These are phyloP conservation scores for Fusarium sp. DNA, from an alignment of 2,329 filamentous ascomycete genomes.

Conservation along the genomic window DNA sequence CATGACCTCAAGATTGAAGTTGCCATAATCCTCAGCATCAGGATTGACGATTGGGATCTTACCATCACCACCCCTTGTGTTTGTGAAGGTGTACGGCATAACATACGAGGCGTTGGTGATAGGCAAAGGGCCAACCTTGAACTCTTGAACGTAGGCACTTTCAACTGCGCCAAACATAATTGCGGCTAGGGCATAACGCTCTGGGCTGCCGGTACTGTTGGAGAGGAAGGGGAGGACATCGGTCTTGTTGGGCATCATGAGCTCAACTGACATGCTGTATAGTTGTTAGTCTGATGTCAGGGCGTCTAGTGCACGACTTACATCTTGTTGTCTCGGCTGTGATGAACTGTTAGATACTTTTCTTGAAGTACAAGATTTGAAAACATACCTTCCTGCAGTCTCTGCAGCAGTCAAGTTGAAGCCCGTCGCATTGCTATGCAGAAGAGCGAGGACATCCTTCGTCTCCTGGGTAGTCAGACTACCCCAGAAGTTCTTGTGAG, in stretches of 20 bases:
- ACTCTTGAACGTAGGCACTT: neutral
- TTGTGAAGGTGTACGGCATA: neutral
- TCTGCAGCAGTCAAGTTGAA: neutral
- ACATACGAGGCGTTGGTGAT: neutral
- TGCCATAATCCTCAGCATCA: neutral
- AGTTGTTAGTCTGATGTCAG: rapidly evolving
- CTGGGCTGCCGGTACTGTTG: neutral
- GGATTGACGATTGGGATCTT: neutral
- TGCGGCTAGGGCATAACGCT: neutral
- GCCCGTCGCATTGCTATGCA: neutral
- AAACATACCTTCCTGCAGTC: neutral
- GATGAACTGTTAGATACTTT: neutral
- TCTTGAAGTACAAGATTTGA: too few relatives aligned
- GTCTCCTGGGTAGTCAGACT: neutral
- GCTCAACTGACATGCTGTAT: neutral
- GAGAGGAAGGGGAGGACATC: neutral
- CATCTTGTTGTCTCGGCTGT: constrained; percentile 2
- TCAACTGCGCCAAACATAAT: neutral
- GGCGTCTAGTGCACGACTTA: rapidly evolving
- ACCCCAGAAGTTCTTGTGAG: constrained; percentile 13
- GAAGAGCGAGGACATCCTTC: neutral
- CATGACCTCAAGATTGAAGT: constrained; percentile 2
- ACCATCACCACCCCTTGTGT: neutral
- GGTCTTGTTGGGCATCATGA: constrained; percentile 6
- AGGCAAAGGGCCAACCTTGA: neutral